Evolutionary conservation across 2,329 filamentous ascomycete species (phyloP).

Genomic region (Claviceps citrina): DNA sequence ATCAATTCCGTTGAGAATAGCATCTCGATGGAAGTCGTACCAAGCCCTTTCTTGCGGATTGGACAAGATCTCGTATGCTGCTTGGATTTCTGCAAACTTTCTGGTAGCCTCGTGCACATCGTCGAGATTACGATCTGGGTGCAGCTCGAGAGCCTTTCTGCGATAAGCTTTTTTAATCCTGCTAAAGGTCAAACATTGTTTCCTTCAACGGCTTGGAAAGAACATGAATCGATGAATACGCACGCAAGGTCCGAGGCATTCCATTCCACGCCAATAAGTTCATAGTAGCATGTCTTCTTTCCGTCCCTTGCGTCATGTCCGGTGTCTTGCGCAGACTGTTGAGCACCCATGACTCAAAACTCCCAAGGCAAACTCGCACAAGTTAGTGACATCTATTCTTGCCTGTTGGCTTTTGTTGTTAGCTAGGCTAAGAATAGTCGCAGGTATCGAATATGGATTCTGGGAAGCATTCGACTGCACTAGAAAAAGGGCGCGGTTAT

Average conservation of each 20-base stretch:
- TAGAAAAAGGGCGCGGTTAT: too few relatives aligned
- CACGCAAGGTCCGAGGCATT: conserved; percentile 70
- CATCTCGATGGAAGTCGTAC: conserved; percentile 90
- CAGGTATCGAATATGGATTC: background rate
- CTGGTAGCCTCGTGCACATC: conserved; percentile 71
- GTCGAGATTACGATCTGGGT: conserved; percentile 85
- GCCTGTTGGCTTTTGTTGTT: too few relatives aligned
- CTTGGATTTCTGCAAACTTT: conserved; percentile 80
- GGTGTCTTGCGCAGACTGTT: conserved; percentile 31
- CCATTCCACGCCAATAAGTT: conserved; percentile 59
- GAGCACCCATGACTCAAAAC: conserved; percentile 31
- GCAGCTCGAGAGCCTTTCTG: conserved; percentile 76
- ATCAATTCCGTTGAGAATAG: conserved; percentile 58
- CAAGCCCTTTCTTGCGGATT: conserved; percentile 91
- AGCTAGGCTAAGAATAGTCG: background rate
- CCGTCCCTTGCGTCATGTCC: conserved; percentile 11
- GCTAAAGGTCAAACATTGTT: background rate
- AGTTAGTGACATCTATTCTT: background rate
- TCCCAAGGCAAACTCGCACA: background rate
- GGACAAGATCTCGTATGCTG: conserved; percentile 89
- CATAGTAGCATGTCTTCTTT: conserved; percentile 71
- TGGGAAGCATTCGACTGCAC: background rate
- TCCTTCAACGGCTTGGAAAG: background rate
- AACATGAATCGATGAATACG: conserved; percentile 13
- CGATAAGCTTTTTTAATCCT: conserved; percentile 91